A percentile compares a stretch with the other conserved stretches of the same genome.
Conservation (phyloP, 345 rosid species). For the Bruguiera sexangula region DNA sequence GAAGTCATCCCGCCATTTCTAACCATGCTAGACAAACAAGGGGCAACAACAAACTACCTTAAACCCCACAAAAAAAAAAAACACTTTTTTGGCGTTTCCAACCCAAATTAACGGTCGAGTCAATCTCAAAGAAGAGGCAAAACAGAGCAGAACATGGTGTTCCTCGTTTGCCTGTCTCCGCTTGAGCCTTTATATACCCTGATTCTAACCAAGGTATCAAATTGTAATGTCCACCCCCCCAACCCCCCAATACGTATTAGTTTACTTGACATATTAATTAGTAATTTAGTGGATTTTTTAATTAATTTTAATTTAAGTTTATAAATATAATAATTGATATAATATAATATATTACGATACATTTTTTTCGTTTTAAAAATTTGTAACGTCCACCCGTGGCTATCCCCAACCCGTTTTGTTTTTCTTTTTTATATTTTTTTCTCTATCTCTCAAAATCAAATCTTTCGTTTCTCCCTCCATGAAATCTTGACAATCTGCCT, state of each 20-base stretch:
- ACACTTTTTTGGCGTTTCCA: too few relatives aligned
- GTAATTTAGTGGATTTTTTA: too few relatives aligned
- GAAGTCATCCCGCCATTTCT: slow-evolving; percentile 44
- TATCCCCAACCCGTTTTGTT: not conserved
- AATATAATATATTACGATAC: too few relatives aligned
- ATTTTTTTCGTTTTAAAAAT: too few relatives aligned
- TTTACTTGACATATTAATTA: too few relatives aligned
- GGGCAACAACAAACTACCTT: not conserved
- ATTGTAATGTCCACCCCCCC: not conserved
- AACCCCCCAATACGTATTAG: too few relatives aligned
- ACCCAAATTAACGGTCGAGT: too few relatives aligned
- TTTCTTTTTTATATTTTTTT: not conserved
- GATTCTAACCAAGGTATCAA: not conserved
- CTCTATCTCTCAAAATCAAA: slow-evolving; percentile 49
- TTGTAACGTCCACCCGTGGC: slow-evolving; percentile 21
- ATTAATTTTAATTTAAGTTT: too few relatives aligned
- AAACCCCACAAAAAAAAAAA: too few relatives aligned
- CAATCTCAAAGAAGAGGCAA: not conserved
- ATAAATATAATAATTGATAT: too few relatives aligned
- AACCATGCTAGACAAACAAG: slow-evolving; percentile 31
- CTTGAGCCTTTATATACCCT: too few relatives aligned
- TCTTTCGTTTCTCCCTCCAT: slow-evolving; percentile 43
- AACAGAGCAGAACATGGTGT: not conserved
- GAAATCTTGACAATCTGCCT: slow-evolving; percentile 39
- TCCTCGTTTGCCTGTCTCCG: too few relatives aligned